These are phyloP conservation scores for Pythium sp. DNA, from an alignment of 352 stramenopile species.

Conservation along the genomic window DNA sequence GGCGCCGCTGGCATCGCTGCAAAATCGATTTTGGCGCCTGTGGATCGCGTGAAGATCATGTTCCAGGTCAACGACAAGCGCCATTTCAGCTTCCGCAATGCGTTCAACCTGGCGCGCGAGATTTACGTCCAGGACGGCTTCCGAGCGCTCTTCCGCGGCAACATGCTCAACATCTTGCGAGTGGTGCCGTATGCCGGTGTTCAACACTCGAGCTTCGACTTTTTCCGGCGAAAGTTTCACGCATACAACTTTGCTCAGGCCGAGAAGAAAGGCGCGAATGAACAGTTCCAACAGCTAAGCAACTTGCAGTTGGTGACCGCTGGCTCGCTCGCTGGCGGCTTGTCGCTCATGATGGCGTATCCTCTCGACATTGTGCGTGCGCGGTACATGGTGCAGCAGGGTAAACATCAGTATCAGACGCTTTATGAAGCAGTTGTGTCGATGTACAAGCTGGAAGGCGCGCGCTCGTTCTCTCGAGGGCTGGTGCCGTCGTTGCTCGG, in stretches of 20 bases:
- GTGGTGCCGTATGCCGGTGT: conserved; percentile 78
- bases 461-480: conserved; percentile 64
- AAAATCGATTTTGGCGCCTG: conserved; percentile 68
- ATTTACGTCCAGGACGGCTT: conserved; percentile 79
- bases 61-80: conserved; percentile 81
- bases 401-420: conserved; percentile 69
- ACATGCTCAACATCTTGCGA: conserved; percentile 76
- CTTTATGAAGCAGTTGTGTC: conserved; percentile 61
- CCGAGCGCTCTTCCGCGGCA: conserved; percentile 63
- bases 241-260: conserved; percentile 67
- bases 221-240: conserved; percentile 78
- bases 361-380: conserved; percentile 80
- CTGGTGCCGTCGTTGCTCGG: conserved; percentile 76
- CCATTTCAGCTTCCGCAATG: conserved; percentile 75
- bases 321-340: conserved; percentile 63
- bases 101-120: conserved; percentile 43
- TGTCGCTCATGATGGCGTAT: conserved; percentile 76
- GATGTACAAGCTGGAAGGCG: conserved; percentile 78
- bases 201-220: conserved; percentile 85
- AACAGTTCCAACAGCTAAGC: conserved; percentile 61
- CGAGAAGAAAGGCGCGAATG: conserved; percentile 22
- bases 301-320: conserved; percentile 73
- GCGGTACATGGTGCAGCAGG: conserved; percentile 86
- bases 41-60: conserved; percentile 85
- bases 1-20: conserved; percentile 70